Evolutionary conservation across 2,329 filamentous ascomycete genomes (phyloP), one percentile per base, ranked within the genome.

Genomic region (Ascomycota sp.): DNA sequence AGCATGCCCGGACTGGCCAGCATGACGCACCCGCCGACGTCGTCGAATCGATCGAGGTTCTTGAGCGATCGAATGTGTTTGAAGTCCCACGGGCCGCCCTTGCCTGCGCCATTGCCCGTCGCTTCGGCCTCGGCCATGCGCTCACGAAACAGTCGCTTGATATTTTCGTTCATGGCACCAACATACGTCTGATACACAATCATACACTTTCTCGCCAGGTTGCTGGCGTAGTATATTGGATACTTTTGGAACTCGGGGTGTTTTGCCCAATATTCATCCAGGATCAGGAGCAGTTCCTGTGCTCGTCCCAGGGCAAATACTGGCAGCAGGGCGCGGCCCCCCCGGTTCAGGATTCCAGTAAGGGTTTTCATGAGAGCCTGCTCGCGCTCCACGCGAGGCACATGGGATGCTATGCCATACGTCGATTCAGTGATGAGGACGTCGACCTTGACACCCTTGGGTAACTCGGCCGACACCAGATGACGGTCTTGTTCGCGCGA

Each of bases 111-210:
- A 39, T 83, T 78, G 7, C 80, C 79, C 22, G 72, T 74, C 0
- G 77, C 75, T 48, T 92, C 81, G 8, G 82, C 80, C 48, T 92
- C 82, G 4, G 81, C 82, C 71, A 93, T 91, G 28, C 82, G 73
- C 51, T 91, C 83, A 31, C 78, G 68, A 53, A 94, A 94, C n/a
- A 93, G 67, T 8, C 81, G 71, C 51, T 93, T 94, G 59, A 98
- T 95, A 44, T 94, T 95, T 46, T 95, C 86, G 49, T 98, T 98
- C 89, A 98, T 98, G 32, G 85, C 83, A 29, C 85, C 82, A 29
- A 95, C 82, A 44, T 95, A 98, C 2, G 89, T 98, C 50, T 95
- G 89, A 48, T 98, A 98, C 4, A 95, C 83, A 20, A 94, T 70
- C 89, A 98, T 98, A 56, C 89, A 98, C 53, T 93, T 89, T 37